Evolutionary conservation across 2,329 filamentous ascomycete genomes (phyloP), one percentile per base, ranked within the genome.

Genomic region (Chaetomiaceae sp.): DNA sequence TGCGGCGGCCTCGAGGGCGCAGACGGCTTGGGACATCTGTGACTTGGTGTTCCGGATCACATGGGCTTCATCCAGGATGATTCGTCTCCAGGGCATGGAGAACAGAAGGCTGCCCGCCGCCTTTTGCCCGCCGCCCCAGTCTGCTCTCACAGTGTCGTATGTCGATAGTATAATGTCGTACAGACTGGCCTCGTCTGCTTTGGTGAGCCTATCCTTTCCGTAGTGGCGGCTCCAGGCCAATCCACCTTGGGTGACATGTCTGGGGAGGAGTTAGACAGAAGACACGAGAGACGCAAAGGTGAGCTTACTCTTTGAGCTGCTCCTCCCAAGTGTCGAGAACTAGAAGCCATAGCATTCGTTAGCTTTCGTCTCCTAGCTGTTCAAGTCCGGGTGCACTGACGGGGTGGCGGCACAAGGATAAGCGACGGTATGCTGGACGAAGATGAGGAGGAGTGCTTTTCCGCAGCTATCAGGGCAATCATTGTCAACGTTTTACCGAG

Each of bases 401-500:
- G 35, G 4, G 68, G 58, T 3, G 68, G 65, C 6, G 69, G 70
- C 3, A 73, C 66, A 7, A 73, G 53, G 2, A 73, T 58, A 0
- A 73, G 44, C n/a, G 44, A 27, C 25, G 25, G 25, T 27, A 27
- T 7, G 25, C 25, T 27, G 25, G 25, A 10, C 10, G 25, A 27
- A 2, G 25, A 27, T 10, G 25, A 10, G 1, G 3, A 27, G 25
- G 10, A 10, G 25, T 27, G 25, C 25, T 27, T 27, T 27, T 70
- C 67, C 0, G 58, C 54, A 1, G 70, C 72, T 2, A 65, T 58
- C 1, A 76, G 50, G 0, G 72, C 58, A 21, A 75, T 69, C 67
- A 74, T 73, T 0, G 67, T 67, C 0, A 74, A 52, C 0, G 72
- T 73, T 47, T 76, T 76, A 0, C 73, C 73, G 0, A 75, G 58